Evolutionary conservation across 805 yeast genomes (phyloP), one percentile per base, ranked within the genome.

Genomic region (Clavispora vitiphila): DNA sequence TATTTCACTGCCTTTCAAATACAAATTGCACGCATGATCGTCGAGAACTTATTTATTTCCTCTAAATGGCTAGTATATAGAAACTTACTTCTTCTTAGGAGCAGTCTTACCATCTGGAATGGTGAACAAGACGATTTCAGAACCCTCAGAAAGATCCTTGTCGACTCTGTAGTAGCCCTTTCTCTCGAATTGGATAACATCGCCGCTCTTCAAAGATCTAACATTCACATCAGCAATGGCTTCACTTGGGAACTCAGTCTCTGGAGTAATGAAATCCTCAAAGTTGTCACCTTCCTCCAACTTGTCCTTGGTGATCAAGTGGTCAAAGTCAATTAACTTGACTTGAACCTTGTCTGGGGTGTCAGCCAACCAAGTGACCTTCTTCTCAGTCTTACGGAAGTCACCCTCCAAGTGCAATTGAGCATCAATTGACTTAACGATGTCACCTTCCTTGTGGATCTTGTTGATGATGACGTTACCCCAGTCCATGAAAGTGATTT

Each of bases 401-500:
- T 91, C 98, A 69, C 98, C 98, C 52, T 86, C 96, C 59, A 91
- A 76, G 65, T 91, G 84, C 56, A 91, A 73, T 54, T 80, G 83
- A 42, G 88, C 96, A 40, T 78, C 83, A 47, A 91, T 70, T 3
- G 82, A 70, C 37, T 71, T 72, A 42, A 84, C 84, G 29, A 71
- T 49, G 36, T 65, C 76, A 44, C 77, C 84, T 49, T 79, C 81
- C 62, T 77, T 81, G 61, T 67, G 68, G 58, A 90, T 76, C 62
- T 79, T 78, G 51, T 83, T 77, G 51, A 90, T 71, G 51, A 91
- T 84, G 44, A 81, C 85, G 63, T 91, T 91, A 76, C 97, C 98
- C 98, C 98, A 91, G 69, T 91, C 97, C 98, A 91, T 91, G 57
- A 91, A 77, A n/a, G 98, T 91, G 49, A 90, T 74, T 71, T 91